A percentile compares a stretch with the other conserved stretches of the same genome.
These are phyloP conservation scores for Tubosaeta sp. DNA, from an alignment of 768 basidiomycete species.

Conservation along the genomic window DNA sequence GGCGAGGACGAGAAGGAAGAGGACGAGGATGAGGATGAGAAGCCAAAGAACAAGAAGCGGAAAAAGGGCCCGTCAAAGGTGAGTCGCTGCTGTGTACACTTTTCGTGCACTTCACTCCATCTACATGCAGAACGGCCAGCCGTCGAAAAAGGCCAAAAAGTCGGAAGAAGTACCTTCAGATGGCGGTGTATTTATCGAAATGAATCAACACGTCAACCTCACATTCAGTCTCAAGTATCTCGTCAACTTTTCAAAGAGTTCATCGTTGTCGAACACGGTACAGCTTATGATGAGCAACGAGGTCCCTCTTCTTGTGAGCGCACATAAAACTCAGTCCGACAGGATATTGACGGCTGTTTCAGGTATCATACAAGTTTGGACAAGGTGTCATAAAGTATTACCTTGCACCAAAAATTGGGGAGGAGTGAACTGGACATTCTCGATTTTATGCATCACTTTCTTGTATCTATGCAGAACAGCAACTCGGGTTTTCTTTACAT, in stretches of 20 bases:
- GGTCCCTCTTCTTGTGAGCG: constrained; percentile 77
- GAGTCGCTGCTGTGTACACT: neutral
- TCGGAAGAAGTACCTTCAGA: constrained; percentile 49
- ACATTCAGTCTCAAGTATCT: constrained; percentile 98
- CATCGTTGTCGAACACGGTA: constrained; percentile 66
- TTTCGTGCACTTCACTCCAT: neutral
- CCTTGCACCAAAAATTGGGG: constrained; percentile 93
- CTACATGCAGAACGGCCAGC: constrained; percentile 29
- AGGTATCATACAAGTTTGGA: constrained; percentile 89
- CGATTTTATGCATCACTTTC: neutral
- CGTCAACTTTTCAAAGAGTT: constrained; percentile 92
- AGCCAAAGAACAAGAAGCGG: constrained; percentile 59
- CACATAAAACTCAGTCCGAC: neutral
- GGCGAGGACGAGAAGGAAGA: constrained; percentile 47
- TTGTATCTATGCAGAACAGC: constrained; percentile 15
- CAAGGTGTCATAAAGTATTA: constrained; percentile 91
- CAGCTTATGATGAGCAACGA: constrained; percentile 90
- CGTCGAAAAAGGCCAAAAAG: constrained; percentile 59
- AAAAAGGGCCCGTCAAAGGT: constrained; percentile 59
- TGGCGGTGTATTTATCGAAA: constrained; percentile 70
- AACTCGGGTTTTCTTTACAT: neutral
- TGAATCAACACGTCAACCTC: constrained; percentile 86
- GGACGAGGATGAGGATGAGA: constrained; percentile 48
- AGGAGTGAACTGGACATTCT: constrained; percentile 47
- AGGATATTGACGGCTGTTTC: neutral